phyloP scores from a whole-genome alignment of 306 rosid genomes.

The Ormosia semicastrata region DNA sequence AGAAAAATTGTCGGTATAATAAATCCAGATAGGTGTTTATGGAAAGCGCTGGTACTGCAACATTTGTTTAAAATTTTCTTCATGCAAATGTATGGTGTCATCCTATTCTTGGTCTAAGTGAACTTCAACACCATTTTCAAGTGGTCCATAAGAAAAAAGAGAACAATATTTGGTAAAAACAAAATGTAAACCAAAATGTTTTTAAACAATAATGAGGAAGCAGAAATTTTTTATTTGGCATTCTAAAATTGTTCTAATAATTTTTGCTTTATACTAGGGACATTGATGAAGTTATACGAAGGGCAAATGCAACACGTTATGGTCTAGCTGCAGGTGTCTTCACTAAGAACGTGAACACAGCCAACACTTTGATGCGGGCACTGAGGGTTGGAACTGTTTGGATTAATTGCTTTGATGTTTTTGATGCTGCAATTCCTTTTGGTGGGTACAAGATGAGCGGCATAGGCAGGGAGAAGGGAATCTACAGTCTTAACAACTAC shows the following conservation, averaged over 20 bases:
- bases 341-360: conserved; percentile 52
- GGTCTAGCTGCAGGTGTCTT: conserved; percentile 72
- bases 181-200: not conserved
- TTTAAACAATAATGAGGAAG: not conserved
- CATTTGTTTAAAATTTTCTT: not conserved
- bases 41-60: not conserved
- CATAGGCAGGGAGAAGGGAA: conserved; percentile 65
- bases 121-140: not conserved
- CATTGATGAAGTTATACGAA: conserved; percentile 45
- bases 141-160: not conserved
- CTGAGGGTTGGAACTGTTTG: conserved; percentile 62
- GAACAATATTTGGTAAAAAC: not conserved
- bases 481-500: conserved; percentile 50
- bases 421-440: conserved; percentile 72
- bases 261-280: conserved; percentile 41
- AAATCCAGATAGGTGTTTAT: not conserved
- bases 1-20: not conserved
- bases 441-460: conserved; percentile 82
- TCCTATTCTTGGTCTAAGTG: not conserved
- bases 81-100: not conserved
- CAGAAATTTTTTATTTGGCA: not conserved
- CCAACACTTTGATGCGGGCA: conserved; percentile 60
- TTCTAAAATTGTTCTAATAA: not conserved
- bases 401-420: conserved; percentile 66
- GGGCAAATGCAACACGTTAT: conserved; percentile 49